Evolutionary conservation across 2,329 filamentous ascomycete genomes (phyloP), one percentile per base, ranked within the genome.

Genomic region (Venturia asperata): DNA sequence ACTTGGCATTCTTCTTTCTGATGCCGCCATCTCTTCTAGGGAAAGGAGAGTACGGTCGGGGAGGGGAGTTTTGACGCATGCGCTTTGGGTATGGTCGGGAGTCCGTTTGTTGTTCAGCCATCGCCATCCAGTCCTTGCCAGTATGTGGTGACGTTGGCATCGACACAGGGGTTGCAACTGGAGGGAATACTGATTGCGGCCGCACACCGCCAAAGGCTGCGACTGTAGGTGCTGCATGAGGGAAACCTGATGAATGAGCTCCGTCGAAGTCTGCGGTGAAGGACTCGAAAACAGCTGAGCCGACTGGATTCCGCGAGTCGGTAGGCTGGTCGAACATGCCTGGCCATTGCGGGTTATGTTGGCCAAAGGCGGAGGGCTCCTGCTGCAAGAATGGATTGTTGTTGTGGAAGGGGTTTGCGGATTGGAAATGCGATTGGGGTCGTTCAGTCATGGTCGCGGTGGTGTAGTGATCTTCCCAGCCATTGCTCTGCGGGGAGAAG

Each of bases 1-100:
- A 97, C 70, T 93, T 89, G 69, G 92, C 92, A 74, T 97, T 99
- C 88, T 97, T 97, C 87, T 99, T 99, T 72, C 94, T 86, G 77
- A 97, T 95, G 67, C 94, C 91, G 71, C 95, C 92, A 65, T 91
- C 87, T 70, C 90, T 85, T 64, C 85, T 79, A 68, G 86, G 83
- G 76, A 90, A 81, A 65, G 92, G 88, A 67, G 92, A 91, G 79
- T 90, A 89, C 70, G 84, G 89, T 73, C 86, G 85, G 76, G 88
- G 84, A 65, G 84, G 81, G 37, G 90, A 92, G 74, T 84, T 84
- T 52, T 86, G 83, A 68, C 82, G 82, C 81, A 89, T 86, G 72
- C 72, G 82, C 76, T 78, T 84, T 73, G 73, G 79, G 58, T 79
- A 71, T 30, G 78, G 77, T 34, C 75, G 75, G 69, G 76, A 71